Percentiles rank a stretch among this genome's conserved stretches.
phyloP scores from a whole-genome alignment of 768 basidiomycete genomes.

The Paxillus involutus region DNA sequence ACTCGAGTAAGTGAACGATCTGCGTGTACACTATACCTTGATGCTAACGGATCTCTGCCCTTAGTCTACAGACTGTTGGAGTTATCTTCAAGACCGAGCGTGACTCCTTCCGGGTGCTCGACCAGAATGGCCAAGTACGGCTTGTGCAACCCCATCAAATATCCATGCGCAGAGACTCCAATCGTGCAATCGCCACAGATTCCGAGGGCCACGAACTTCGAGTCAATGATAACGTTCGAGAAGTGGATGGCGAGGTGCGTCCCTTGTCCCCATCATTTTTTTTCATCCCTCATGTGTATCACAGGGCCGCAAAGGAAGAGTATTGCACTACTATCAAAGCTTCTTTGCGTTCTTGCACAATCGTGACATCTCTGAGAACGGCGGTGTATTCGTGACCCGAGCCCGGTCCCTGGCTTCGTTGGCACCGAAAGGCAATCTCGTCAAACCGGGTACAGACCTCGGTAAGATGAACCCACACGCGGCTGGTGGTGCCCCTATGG shows the following conservation, averaged over 20 bases:
- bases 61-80: constrained; percentile 88
- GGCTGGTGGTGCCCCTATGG: constrained; percentile 52
- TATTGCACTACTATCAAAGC: constrained; percentile 92
- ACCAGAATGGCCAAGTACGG: constrained; percentile 89
- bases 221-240: constrained; percentile 89
- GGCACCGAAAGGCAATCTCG: constrained; percentile 78
- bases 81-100: constrained; percentile 98
- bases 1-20: constrained; percentile 70
- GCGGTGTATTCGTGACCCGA: constrained; percentile 92
- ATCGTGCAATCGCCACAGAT: constrained; percentile 85
- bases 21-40: not conserved
- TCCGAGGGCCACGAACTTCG: constrained; percentile 85
- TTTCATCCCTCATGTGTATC: not conserved
- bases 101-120: constrained; percentile 92
- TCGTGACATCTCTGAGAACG: constrained; percentile 85
- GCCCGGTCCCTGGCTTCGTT: constrained; percentile 79
- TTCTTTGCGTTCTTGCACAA: constrained; percentile 94
- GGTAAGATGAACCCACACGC: constrained; percentile 89
- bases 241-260: constrained; percentile 82
- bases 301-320: constrained; percentile 82
- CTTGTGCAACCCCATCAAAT: constrained; percentile 94
- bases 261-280: not conserved
- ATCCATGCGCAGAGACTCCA: constrained; percentile 82
- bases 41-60: constrained; percentile 8
- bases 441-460: constrained; percentile 70